phyloP scores from a whole-genome alignment of 257 asterid genomes.

The Solanum rostratum region DNA sequence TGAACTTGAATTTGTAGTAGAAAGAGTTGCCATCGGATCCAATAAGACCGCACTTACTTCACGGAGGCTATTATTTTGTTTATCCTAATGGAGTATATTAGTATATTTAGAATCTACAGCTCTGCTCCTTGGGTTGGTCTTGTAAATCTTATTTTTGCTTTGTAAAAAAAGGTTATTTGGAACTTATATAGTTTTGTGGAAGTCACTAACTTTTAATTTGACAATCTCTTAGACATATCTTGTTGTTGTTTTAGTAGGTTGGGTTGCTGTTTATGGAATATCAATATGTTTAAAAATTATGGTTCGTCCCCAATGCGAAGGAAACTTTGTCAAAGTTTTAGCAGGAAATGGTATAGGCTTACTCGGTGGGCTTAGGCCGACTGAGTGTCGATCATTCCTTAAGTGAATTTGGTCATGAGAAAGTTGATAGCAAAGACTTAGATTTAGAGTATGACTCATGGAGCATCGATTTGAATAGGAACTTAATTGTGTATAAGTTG shows the following conservation, averaged over 20 bases:
- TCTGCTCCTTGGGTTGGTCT: not conserved
- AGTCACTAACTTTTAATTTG: not conserved
- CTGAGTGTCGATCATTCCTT: no score
- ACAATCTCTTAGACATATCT: not conserved
- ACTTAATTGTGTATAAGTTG: no score
- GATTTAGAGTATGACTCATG: not conserved
- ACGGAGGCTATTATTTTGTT: not conserved
- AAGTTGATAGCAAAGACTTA: not conserved
- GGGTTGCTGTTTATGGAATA: not conserved
- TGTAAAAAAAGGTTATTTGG: not conserved
- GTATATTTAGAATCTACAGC: not conserved
- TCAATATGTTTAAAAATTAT: not conserved
- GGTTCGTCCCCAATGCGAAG: not conserved
- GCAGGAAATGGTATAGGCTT: not conserved
- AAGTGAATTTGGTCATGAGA: not conserved
- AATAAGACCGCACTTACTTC: not conserved
- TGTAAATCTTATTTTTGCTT: not conserved
- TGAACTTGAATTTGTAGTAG: not conserved
- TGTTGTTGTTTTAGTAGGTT: not conserved
- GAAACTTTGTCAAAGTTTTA: not conserved
- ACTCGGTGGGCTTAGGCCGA: no score
- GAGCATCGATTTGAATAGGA: not conserved
- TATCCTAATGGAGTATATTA: no score
- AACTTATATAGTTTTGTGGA: not conserved
- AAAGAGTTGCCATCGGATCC: not conserved